Evolutionary conservation across 768 basidiomycete genomes (phyloP).

Genomic region (Rhodotorula babjevae): DNA sequence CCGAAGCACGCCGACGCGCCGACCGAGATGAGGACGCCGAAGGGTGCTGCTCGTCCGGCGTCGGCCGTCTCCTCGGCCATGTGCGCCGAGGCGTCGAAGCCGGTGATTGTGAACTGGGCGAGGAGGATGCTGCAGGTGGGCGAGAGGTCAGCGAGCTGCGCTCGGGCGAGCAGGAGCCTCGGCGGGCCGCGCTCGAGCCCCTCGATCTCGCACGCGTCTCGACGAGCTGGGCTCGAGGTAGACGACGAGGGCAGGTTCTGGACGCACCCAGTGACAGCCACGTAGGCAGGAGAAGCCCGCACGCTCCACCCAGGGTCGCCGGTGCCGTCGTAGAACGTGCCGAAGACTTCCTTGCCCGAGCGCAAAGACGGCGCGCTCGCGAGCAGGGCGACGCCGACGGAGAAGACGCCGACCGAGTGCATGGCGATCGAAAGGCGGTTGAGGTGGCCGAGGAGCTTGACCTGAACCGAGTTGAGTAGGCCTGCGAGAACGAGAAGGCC

Average conservation of each 20-base stretch:
- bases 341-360: conserved; percentile 65
- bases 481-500: conserved; percentile 65
- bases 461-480: conserved; percentile 68
- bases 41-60: conserved; percentile 52
- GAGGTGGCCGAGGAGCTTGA: conserved; percentile 58
- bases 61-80: conserved; percentile 75
- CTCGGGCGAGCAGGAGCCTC: neutral
- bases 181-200: too few species aligned
- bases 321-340: conserved; percentile 65
- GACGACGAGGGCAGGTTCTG: neutral
- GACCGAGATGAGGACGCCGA: conserved; percentile 58
- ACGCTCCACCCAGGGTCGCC: conserved; percentile 61
- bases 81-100: conserved; percentile 65
- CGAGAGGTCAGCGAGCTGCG: too few species aligned
- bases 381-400: conserved; percentile 64
- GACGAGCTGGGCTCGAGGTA: neutral
- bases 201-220: neutral
- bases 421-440: conserved; percentile 71
- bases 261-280: conserved; percentile 58
- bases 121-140: conserved; percentile 53
- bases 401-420: conserved; percentile 67
- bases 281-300: conserved; percentile 65
- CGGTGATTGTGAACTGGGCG: conserved; percentile 72
- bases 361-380: conserved; percentile 68
- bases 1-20: conserved; percentile 67